Conservation (phyloP, 345 rosid species). For the Salix udensis region DNA sequence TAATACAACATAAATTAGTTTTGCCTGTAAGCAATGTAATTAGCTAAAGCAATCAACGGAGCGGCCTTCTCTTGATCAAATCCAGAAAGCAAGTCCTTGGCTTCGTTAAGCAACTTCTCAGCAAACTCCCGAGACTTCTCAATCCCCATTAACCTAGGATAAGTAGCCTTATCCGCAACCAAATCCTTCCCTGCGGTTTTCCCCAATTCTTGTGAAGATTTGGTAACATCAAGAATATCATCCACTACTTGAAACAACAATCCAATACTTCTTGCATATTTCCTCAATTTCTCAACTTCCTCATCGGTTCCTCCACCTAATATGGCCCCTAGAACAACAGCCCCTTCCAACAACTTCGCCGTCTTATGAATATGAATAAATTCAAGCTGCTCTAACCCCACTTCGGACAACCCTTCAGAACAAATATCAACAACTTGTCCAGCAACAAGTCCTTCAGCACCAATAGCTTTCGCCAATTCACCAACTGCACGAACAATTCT, state of each 20-base stretch:
- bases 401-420: conserved; percentile 55
- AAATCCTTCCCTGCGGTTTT: conserved; percentile 96
- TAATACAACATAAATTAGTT: conserved; percentile 28
- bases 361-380: conserved; percentile 87
- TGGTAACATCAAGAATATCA: conserved; percentile 89
- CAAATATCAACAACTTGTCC: conserved; percentile 82
- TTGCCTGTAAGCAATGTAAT: conserved; percentile 80
- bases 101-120: conserved; percentile 60
- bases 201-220: conserved; percentile 74
- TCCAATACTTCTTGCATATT: conserved; percentile 67
- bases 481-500: conserved; percentile 55
- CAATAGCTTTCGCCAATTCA: conserved; percentile 66
- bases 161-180: conserved; percentile 74
- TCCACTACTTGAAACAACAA: conserved; percentile 91
- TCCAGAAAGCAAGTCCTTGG: conserved; percentile 51
- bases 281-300: conserved; percentile 69
- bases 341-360: conserved; percentile 68
- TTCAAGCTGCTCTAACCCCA: conserved; percentile 69
- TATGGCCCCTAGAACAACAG: conserved; percentile 80
- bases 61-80: conserved; percentile 69
- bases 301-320: conserved; percentile 71
- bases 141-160: conserved; percentile 82
- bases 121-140: conserved; percentile 74
- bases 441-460: conserved; percentile 69
- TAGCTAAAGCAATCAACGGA: conserved; percentile 84